phyloP scores from a whole-genome alignment of 768 basidiomycete genomes.

The Boletus rex-veris region DNA sequence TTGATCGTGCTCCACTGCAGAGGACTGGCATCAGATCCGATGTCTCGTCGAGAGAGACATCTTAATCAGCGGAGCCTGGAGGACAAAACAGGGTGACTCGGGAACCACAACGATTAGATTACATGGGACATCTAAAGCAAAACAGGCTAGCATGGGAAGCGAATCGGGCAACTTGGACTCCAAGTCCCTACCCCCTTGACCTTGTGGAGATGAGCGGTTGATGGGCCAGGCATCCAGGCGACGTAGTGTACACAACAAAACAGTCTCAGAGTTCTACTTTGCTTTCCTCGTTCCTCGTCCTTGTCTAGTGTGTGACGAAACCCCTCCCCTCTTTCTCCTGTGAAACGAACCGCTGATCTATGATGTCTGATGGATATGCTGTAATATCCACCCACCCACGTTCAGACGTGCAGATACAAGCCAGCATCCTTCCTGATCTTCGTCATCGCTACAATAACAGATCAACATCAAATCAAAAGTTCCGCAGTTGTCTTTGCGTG shows the following conservation, averaged over 20 bases:
- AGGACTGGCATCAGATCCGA: no score
- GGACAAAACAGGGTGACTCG: no score
- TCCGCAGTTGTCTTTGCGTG: not conserved
- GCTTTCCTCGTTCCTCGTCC: not conserved
- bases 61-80: no score
- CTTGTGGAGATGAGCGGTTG: not conserved
- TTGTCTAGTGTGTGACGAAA: conserved; percentile 6
- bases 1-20: no score
- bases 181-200: no score
- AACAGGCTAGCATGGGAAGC: not conserved
- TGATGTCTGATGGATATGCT: not conserved
- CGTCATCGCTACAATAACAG: conserved; percentile 69
- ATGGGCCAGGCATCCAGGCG: not conserved
- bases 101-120: no score
- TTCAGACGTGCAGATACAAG: conserved; percentile 48
- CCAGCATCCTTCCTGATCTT: conserved; percentile 73
- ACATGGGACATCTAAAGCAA: no score
- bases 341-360: not conserved
- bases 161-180: not conserved
- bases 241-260: conserved; percentile 15
- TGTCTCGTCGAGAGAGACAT: no score
- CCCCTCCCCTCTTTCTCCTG: not conserved
- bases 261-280: not conserved
- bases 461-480: not conserved
- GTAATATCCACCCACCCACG: not conserved